Base-by-base conservation (phyloP, 2,329 filamentous ascomycete genomes). In the Colletotrichum eremochloae region DNA sequence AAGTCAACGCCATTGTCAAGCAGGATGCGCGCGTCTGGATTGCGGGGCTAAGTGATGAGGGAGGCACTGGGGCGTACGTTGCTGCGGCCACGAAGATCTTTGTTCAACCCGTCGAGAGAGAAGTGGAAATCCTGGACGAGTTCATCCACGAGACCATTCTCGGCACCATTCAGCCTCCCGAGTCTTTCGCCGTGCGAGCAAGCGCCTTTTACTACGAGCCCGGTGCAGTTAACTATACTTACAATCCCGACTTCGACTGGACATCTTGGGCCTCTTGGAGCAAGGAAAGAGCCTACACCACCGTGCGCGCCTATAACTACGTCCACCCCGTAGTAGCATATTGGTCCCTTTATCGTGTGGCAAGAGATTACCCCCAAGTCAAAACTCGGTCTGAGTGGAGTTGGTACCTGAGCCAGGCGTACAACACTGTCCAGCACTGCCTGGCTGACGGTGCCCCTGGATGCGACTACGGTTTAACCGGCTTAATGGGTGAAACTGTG, bases 401-500 rank as follows among this genome's bases (percentile, higher is more conserved):
- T 0, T 90, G 88, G 88, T 91, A 90, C 75, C 78, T 91, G 0
- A 77, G 80, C 31, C 86, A 88, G 64, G 86, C 89, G 1, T 87
- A 87, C 67, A 81, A 83, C 53, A 90, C 88, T 0, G 81, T 87
- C 0, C 77, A 84, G 29, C 78, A 83, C 2, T 78, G 77, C 24
- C 81, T 80, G 48, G 77, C 82, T 18, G 76, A 77, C 0, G 83
- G 86, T 11, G 80, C 84, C 0, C 79, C 78, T 0, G 65, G 64
- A 1, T 72, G 69, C 44, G 57, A 72, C 60, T 89, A 89, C 65
- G 81, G 79, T 5, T 76, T 83, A 0, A 80, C 84, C 9, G 88
- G 89, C 0, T 76, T 90, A 0, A 90, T 91, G 89, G 89, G 89
- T 1, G 89, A 91, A 79, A 89, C 87, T 0, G 84, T 91, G 0